Conservation (phyloP, 352 stramenopile species). For the Pythium phragmitis region DNA sequence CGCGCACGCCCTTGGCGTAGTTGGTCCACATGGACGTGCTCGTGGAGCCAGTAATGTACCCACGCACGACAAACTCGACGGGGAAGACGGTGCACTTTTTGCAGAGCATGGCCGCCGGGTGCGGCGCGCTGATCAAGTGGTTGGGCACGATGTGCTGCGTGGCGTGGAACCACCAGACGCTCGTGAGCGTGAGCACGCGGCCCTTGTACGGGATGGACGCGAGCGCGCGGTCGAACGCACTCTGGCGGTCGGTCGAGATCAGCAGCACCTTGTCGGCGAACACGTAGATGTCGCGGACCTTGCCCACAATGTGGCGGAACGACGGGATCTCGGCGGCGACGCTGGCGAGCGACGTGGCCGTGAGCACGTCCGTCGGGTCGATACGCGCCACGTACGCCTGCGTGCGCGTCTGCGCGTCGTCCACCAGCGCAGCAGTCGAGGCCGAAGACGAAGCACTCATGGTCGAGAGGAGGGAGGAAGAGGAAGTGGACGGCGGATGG, state of each 20-base stretch:
- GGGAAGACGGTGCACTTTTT: slow-evolving; percentile 96
- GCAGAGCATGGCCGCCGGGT: slow-evolving; percentile 95
- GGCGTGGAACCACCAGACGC: slow-evolving; percentile 95
- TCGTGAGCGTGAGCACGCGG: slow-evolving; percentile 96
- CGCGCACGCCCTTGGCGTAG: slow-evolving; percentile 94
- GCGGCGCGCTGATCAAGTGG: slow-evolving; percentile 93
- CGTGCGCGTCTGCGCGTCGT: slow-evolving; percentile 64
- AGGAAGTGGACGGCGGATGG: not conserved
- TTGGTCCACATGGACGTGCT: slow-evolving; percentile 99
- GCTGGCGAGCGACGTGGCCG: slow-evolving; percentile 51
- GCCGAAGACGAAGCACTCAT: not conserved
- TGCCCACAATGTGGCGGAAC: slow-evolving; percentile 69
- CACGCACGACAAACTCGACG: slow-evolving; percentile 99
- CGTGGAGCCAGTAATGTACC: slow-evolving; percentile 96
- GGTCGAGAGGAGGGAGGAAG: not conserved
- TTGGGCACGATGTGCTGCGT: slow-evolving; percentile 97
- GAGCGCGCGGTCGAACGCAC: slow-evolving; percentile 97
- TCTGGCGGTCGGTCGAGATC: slow-evolving; percentile 98
- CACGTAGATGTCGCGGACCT: slow-evolving; percentile 94
- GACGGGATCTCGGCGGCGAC: slow-evolving; percentile 36
- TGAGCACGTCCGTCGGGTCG: slow-evolving; percentile 41
- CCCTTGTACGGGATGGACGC: slow-evolving; percentile 97
- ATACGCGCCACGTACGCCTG: slow-evolving; percentile 68
- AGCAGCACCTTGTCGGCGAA: slow-evolving; percentile 90
- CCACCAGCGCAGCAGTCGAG: slow-evolving; percentile 25